A percentile compares a stretch with the other conserved stretches of the same genome.
Conservation (phyloP, 257 asterid species). For the Galeopsis tetrahit region DNA sequence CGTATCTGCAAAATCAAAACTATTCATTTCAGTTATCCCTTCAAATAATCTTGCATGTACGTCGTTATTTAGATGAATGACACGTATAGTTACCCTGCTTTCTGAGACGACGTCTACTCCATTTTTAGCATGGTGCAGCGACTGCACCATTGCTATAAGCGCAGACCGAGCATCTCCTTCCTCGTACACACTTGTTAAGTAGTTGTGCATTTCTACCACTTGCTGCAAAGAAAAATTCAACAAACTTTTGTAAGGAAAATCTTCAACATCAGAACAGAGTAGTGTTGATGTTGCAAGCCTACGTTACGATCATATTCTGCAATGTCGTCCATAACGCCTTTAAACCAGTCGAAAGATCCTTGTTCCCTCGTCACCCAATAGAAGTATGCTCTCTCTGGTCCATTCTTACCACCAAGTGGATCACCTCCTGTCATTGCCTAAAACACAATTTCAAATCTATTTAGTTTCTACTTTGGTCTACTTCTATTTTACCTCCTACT, state of each 20-base stretch:
- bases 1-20: conserved; percentile 52
- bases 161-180: conserved; percentile 99
- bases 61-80: neutral
- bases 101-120: conserved; percentile 92
- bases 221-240: conserved; percentile 50
- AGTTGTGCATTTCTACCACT: conserved; percentile 87
- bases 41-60: too few relatives aligned
- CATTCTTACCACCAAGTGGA: conserved; percentile 33
- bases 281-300: conserved; percentile 28
- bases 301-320: conserved; percentile 81
- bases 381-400: conserved; percentile 81
- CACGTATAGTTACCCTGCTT: conserved; percentile 52
- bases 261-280: neutral
- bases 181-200: conserved; percentile 86
- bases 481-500: neutral
- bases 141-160: conserved; percentile 88
- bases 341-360: conserved; percentile 97
- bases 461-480: neutral
- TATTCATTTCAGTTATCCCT: neutral
- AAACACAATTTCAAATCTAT: conserved; percentile 16
- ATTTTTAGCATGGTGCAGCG: conserved; percentile 89
- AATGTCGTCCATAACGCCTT: conserved; percentile 94
- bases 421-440: conserved; percentile 38
- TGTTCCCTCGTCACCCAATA: conserved; percentile 97
- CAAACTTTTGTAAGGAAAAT: conserved; percentile 6